Evolutionary conservation across 1,284 basidiomycete species (phyloP), one percentile per base, ranked within the genome.

Genomic region (Ganoderma lingzhi): DNA sequence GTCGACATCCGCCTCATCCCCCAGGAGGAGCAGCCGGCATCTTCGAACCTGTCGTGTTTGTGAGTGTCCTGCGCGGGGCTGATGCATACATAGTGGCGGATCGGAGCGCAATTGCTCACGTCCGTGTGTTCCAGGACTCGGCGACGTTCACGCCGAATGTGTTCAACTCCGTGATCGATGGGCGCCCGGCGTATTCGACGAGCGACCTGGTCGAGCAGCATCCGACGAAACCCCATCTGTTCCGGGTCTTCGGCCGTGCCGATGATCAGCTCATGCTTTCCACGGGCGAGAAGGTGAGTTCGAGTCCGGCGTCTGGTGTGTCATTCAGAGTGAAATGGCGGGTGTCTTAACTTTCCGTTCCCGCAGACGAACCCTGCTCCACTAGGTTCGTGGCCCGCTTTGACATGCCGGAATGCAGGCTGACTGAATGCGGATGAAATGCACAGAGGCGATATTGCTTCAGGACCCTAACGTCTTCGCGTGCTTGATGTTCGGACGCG

Each of bases 261-360:
- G 86, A 88, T 68, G 86, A 88, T 71, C 86, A 87, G 70, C 85
- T 88, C 45, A 85, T 87, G 73, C 83, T 85, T 62, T 82, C 78
- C 12, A 86, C 83, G 2, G 87, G 87, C 14, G 86, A 88, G 73
- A 87, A 87, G 81, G 59, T 61, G 3, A 9, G 59, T 42, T 3
- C 2, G 3, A 9, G 59, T 42, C 10, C 2, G 41, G 23, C n/a
- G 9, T 23, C 19, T 10, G 6, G 4, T 19, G 4, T 19, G 4
- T 30, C 4, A 9, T 42, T 42, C 19, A 32, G 17, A 39, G 8
- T 12, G 23, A 23, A 10, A n/a, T 8, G 10, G 39, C 37, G 6
- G 6, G 2, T 17, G 23, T 23, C 23, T 12, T 61, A 10, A 61
- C 39, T 23, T 10, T 23, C 28, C 6, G 12, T 12, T 41, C 12